Base-by-base conservation (phyloP, 352 stramenopile genomes). In the Globisporangium splendens region DNA sequence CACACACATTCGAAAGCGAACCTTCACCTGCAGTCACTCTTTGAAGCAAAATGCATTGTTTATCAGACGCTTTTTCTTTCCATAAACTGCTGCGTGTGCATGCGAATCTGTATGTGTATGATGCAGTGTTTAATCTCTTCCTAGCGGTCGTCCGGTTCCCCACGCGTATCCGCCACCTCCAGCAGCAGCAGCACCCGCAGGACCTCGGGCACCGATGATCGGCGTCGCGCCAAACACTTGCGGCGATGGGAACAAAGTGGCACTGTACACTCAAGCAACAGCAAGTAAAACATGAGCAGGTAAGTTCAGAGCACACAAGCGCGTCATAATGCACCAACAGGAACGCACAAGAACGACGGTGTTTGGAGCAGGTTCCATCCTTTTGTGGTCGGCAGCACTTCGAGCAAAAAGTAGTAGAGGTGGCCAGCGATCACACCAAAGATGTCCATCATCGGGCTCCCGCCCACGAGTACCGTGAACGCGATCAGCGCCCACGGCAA, bases 351-450 rank as follows among this genome's bases (percentile, higher is more conserved):
- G 54, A 94, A 68, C 38, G 72, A 63, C 7, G 86, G 86, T 14
- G 86, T 95, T 63, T 94, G 79, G 62, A 95, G 62, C 46, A 94
- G 55, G 53, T 82, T 90, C 83, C 83, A 93, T 22, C 85, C 84
- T 65, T 95, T 93, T 31, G 83, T 93, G 46, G 79, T 73, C 15
- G 88, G 88, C 33, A 95, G 70, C 54, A 95, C 84, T 65, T 96
- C 88, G 47, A 95, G 67, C 50, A 95, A 49, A 50, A 96, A 96
- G 70, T 96, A 96, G 77, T 95, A 96, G 41, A 95, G 56, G 69
- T 96, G 88, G 18, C 86, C 88, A 8, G 88, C 85, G 12, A 95
- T 62, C 14, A 96, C 77, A 1, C 88, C 88, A 28, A 95, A 86
- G 49, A 96, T 66, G 61, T 96, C 83, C 73, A 90, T 91, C 50